phyloP scores from a whole-genome alignment of 176 grass and related monocot genomes.

The Saccharum officinarum region DNA sequence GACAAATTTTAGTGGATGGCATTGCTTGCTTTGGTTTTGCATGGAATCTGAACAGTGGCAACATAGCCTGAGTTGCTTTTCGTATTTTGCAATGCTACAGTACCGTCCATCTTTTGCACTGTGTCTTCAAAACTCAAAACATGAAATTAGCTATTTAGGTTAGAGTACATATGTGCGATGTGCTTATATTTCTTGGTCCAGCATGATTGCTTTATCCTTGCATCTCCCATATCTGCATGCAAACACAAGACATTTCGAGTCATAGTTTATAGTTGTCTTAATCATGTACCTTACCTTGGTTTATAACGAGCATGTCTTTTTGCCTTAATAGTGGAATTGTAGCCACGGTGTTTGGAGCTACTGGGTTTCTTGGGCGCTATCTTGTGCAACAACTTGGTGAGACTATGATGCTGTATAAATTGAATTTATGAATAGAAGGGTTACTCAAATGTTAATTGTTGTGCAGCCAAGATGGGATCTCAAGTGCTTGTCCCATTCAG shows the following conservation, averaged over 20 bases:
- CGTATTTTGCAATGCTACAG: not conserved
- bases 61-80: not conserved
- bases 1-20: not conserved
- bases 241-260: not conserved
- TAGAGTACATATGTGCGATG: not conserved
- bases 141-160: not conserved
- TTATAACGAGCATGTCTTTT: not conserved
- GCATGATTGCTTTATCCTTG: not conserved
- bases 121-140: not conserved
- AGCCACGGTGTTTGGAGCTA: slow-evolving; percentile 97
- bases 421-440: not conserved
- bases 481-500: slow-evolving; percentile 97
- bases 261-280: slow-evolving; percentile 1
- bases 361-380: slow-evolving; percentile 96
- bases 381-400: slow-evolving; percentile 95
- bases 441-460: slow-evolving; percentile 1
- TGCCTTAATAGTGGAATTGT: slow-evolving; percentile 73
- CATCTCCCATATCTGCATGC: not conserved
- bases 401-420: slow-evolving; percentile 9
- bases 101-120: not conserved
- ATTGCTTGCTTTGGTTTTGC: not conserved
- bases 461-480: slow-evolving; percentile 95
- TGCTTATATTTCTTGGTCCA: not conserved
- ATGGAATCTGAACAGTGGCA: not conserved
- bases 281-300: not conserved